Evolutionary conservation across 106 monocot genomes (phyloP).

Genomic region (Cymbidium sinense): DNA sequence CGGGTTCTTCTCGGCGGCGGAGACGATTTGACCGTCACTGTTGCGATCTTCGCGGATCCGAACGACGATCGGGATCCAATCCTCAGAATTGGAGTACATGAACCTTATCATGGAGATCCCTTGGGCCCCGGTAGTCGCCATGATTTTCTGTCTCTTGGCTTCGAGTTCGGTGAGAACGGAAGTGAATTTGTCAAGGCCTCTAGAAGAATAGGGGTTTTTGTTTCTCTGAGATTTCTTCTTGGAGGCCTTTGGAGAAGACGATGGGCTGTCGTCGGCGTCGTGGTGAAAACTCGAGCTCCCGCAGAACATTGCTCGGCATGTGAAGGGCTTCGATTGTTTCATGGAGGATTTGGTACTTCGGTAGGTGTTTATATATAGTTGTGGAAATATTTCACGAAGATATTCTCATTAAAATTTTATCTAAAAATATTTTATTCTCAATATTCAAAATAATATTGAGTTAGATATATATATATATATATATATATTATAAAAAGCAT

Average conservation of each 20-base stretch:
- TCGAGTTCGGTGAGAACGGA: constrained; percentile 48
- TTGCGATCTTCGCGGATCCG: neutral
- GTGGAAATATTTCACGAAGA: neutral
- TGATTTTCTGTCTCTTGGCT: constrained; percentile 34
- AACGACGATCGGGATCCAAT: constrained; percentile 41
- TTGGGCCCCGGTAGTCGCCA: constrained; percentile 12
- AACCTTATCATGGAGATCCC: constrained; percentile 29
- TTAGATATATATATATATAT: too few species aligned
- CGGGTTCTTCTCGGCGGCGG: neutral
- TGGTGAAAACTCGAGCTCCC: constrained; percentile 44
- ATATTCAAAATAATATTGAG: too few species aligned
- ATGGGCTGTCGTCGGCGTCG: constrained; percentile 24
- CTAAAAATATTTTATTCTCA: too few species aligned
- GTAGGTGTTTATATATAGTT: neutral
- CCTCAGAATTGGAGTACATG: constrained; percentile 25
- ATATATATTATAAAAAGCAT: too few species aligned
- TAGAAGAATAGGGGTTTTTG: constrained; percentile 49
- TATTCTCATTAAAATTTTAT: neutral
- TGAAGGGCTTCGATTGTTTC: too few species aligned
- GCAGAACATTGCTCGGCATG: constrained; percentile 36
- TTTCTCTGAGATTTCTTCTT: constrained; percentile 15
- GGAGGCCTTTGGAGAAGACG: neutral
- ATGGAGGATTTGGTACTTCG: too few species aligned
- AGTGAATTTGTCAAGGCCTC: constrained; percentile 63
- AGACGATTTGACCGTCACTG: neutral